Conservation (phyloP, 2,329 filamentous ascomycete genomes). For the Diplodia sapinea region DNA sequence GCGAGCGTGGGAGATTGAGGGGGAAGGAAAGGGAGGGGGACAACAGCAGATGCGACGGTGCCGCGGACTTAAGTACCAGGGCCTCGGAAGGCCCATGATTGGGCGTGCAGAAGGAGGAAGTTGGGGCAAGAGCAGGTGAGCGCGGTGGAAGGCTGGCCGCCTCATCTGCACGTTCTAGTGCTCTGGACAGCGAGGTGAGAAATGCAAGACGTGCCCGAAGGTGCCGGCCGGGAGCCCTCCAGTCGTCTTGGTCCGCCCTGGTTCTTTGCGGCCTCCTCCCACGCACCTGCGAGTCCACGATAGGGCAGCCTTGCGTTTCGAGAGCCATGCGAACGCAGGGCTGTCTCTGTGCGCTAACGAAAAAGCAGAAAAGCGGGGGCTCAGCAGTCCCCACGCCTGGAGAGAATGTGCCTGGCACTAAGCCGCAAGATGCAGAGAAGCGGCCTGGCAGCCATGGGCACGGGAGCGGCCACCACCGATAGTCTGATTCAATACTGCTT, state of each 20-base stretch:
- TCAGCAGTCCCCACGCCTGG: constrained; percentile 11
- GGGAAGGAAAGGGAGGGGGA: constrained; percentile 9
- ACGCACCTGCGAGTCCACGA: neutral
- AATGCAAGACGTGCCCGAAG: neutral
- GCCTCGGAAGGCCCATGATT: constrained; percentile 14
- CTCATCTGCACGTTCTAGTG: constrained; percentile 6
- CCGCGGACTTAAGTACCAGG: constrained; percentile 25
- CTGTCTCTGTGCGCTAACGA: constrained; percentile 25
- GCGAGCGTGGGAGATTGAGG: constrained; percentile 22
- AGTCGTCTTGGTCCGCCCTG: neutral
- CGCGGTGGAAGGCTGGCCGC: constrained; percentile 2
- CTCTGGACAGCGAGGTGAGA: neutral
- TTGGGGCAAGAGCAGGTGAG: constrained; percentile 27
- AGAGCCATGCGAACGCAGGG: constrained; percentile 13
- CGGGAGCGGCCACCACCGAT: constrained; percentile 11
- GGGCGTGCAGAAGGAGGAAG: constrained; percentile 13
- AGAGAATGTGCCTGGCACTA: constrained; percentile 28
- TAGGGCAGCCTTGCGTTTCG: constrained; percentile 26
- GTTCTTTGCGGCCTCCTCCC: neutral
- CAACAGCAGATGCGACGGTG: constrained; percentile 21
- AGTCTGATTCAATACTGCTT: constrained; percentile 22
- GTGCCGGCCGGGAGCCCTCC: neutral
- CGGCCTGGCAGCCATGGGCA: constrained; percentile 20
- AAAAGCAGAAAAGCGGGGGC: constrained; percentile 32
- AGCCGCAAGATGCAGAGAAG: constrained; percentile 19